Evolutionary conservation across 2,329 filamentous ascomycete genomes (phyloP).

Genomic region (Xylariaceae sp.): DNA sequence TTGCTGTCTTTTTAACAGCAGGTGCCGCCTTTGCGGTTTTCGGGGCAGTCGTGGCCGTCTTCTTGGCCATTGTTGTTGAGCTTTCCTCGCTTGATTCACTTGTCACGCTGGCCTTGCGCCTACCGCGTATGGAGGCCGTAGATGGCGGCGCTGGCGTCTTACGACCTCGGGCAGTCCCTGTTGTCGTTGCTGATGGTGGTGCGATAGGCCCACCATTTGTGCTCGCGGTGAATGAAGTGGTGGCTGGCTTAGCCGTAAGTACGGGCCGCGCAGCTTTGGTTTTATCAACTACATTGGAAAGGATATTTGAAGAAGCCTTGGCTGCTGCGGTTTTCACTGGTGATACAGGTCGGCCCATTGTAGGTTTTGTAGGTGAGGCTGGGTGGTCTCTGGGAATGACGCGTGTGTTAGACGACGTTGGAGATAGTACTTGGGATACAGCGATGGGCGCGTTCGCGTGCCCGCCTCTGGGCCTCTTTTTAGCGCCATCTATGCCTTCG

Average conservation of each 20-base stretch:
- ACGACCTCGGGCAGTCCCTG: slow-evolving; percentile 30
- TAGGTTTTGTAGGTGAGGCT: slow-evolving; percentile 51
- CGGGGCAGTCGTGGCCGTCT: slow-evolving; percentile 35
- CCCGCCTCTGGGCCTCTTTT: slow-evolving; percentile 56
- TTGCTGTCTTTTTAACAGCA: slow-evolving; percentile 46
- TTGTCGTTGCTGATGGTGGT: slow-evolving; percentile 15
- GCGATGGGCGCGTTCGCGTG: slow-evolving; percentile 36
- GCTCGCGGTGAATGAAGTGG: slow-evolving; percentile 40
- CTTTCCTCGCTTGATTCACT: slow-evolving; percentile 62
- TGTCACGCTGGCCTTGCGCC: slow-evolving; percentile 50
- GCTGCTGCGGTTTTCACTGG: slow-evolving; percentile 37
- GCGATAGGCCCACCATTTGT: slow-evolving; percentile 29
- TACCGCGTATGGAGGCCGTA: slow-evolving; percentile 41
- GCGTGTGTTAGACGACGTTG: slow-evolving; percentile 75
- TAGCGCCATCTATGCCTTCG: slow-evolving; percentile 56
- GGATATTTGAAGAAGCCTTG: slow-evolving; percentile 36
- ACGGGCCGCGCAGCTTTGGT: slow-evolving; percentile 49
- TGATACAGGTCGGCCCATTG: slow-evolving; percentile 37
- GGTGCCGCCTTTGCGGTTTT: slow-evolving; percentile 35
- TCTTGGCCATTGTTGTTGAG: slow-evolving; percentile 59
- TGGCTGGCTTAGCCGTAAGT: slow-evolving; percentile 42
- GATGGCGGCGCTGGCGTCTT: slow-evolving; percentile 36
- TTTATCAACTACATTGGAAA: slow-evolving; percentile 56
- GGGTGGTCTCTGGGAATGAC: slow-evolving; percentile 49
- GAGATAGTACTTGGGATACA: slow-evolving; percentile 65